These are phyloP conservation scores for Geotrichum europaeum DNA, from an alignment of 1,139 yeast genomes.

Conservation along the genomic window DNA sequence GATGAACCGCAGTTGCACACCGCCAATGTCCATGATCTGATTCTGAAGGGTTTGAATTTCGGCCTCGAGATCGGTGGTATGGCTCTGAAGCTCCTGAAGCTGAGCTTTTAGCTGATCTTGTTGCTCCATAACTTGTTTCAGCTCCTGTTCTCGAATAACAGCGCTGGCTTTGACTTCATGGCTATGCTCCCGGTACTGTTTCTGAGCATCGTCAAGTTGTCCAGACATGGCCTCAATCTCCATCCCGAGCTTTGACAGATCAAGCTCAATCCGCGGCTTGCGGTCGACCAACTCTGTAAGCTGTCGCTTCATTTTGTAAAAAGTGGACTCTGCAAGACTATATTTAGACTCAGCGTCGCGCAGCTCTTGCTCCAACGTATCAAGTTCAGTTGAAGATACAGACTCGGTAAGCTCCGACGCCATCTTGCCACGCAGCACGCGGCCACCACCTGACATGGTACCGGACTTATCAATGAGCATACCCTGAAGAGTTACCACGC, in stretches of 20 bases:
- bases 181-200: constrained; percentile 28
- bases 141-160: constrained; percentile 27
- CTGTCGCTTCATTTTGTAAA: constrained; percentile 54
- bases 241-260: constrained; percentile 52
- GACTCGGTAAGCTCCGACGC: constrained; percentile 36
- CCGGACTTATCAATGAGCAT: constrained; percentile 89
- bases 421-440: constrained; percentile 64
- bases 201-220: constrained; percentile 42
- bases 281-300: constrained; percentile 53
- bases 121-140: constrained; percentile 36
- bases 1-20: constrained; percentile 74
- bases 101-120: constrained; percentile 41
- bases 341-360: constrained; percentile 51
- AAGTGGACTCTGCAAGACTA: constrained; percentile 48
- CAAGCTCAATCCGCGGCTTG: constrained; percentile 64
- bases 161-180: constrained; percentile 22
- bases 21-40: constrained; percentile 86
- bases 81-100: constrained; percentile 43
- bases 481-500: constrained; percentile 95
- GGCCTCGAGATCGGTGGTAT: constrained; percentile 54
- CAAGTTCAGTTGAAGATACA: constrained; percentile 56
- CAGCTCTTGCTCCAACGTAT: constrained; percentile 49
- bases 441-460: constrained; percentile 96
- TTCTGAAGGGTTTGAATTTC: constrained; percentile 62
- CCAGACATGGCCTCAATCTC: constrained; percentile 59